These are phyloP conservation scores for Firmiana major DNA, from an alignment of 345 rosid genomes.

Conservation along the genomic window DNA sequence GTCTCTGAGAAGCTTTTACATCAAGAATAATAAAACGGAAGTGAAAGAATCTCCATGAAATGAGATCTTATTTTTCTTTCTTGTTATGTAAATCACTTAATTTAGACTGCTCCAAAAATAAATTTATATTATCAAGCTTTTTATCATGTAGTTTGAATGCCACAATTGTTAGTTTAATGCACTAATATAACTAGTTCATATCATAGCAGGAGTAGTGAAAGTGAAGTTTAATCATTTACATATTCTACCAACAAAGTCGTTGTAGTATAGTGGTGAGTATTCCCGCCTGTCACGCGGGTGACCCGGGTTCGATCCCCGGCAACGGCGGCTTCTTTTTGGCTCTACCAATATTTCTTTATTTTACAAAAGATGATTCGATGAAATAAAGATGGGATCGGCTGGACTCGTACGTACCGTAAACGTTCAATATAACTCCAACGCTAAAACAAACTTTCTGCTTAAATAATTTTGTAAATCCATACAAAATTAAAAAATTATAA, in stretches of 20 bases:
- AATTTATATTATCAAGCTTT: too few relatives aligned
- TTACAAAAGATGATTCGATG: too few relatives aligned
- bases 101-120: not conserved
- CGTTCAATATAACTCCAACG: too few relatives aligned
- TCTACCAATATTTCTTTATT: too few relatives aligned
- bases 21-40: not conserved
- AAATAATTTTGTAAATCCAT: too few relatives aligned
- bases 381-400: not conserved
- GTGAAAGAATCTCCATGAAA: not conserved
- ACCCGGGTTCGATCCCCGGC: slow-evolving; percentile 99
- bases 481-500: too few relatives aligned
- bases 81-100: not conserved
- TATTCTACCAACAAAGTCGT: slow-evolving; percentile 50
- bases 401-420: not conserved
- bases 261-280: slow-evolving; percentile 96
- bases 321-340: slow-evolving; percentile 38
- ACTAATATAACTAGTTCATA: too few relatives aligned
- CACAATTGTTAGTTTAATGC: not conserved
- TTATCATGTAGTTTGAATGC: not conserved
- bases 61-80: not conserved
- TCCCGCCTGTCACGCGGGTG: slow-evolving; percentile 97
- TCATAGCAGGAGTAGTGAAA: too few relatives aligned
- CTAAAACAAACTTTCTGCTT: too few relatives aligned
- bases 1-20: not conserved
- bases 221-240: too few relatives aligned